Conservation (phyloP, 371 early-diverging fungal species). For the Sporodiniella umbellata region DNA sequence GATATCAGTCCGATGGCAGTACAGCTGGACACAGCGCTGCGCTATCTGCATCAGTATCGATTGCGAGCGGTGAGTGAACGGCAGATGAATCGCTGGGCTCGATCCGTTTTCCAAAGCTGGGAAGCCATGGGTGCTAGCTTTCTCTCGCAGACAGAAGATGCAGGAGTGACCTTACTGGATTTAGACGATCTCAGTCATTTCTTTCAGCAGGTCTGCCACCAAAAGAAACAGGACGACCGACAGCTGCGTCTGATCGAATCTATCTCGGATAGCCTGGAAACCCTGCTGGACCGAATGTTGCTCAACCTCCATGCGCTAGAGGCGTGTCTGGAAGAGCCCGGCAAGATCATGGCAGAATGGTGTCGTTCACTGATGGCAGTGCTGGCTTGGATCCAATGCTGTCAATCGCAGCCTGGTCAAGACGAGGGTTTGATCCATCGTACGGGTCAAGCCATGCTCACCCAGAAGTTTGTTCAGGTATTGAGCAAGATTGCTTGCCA, state of each 20-base stretch:
- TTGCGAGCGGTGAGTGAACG: conserved; percentile 5
- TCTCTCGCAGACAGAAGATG: too few relatives aligned
- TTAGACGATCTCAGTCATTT: conserved; percentile 15
- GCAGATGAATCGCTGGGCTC: conserved; percentile 26
- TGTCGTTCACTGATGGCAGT: conserved; percentile 29
- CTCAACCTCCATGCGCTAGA: conserved; percentile 26
- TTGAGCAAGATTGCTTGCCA: conserved; percentile 23
- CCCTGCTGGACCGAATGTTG: conserved; percentile 35
- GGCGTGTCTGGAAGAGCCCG: too few relatives aligned
- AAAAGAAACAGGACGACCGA: not conserved
- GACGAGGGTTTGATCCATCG: conserved; percentile 9
- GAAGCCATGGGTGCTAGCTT: conserved; percentile 46
- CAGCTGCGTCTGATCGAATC: conserved; percentile 20
- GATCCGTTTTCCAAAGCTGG: conserved; percentile 45
- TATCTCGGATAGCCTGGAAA: conserved; percentile 38
- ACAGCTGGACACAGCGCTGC: conserved; percentile 14
- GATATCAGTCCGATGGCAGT: conserved; percentile 28
- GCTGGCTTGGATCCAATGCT: conserved; percentile 30
- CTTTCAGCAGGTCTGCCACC: conserved; percentile 9
- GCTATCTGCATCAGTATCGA: conserved; percentile 14
- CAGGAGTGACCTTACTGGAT: conserved; percentile 1
- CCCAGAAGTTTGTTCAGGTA: conserved; percentile 34
- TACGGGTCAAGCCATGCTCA: conserved; percentile 21
- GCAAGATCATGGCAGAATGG: conserved; percentile 39
- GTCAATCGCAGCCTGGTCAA: conserved; percentile 7